These are phyloP conservation scores for Logfia minima DNA, from an alignment of 129 eudicot genomes.

Conservation along the genomic window DNA sequence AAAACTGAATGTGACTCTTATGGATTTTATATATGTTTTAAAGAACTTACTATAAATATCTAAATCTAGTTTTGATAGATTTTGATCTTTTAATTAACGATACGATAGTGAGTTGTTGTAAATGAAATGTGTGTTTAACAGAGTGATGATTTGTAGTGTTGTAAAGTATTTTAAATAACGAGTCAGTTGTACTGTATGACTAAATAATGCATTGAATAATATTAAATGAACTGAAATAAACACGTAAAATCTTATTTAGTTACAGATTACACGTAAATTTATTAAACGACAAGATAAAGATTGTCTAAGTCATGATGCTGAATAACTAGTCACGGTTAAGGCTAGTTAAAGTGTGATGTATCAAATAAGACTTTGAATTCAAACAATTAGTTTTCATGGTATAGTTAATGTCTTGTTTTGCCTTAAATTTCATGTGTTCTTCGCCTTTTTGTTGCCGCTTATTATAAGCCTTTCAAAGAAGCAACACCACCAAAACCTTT, in stretches of 20 bases:
- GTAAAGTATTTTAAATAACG: too few species aligned
- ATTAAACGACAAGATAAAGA: background rate
- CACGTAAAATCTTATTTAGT: background rate
- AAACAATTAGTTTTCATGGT: slow-evolving; percentile 8
- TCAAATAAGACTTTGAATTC: background rate
- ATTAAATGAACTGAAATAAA: background rate
- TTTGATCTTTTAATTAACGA: too few species aligned
- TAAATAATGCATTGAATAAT: too few species aligned
- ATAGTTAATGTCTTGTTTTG: background rate
- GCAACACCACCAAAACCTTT: background rate
- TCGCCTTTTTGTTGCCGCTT: background rate
- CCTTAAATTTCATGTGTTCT: slow-evolving; percentile 18
- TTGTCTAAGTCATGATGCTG: background rate
- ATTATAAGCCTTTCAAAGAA: background rate
- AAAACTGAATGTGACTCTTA: background rate
- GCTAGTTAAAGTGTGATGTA: slow-evolving; percentile 3
- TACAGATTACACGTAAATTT: too few species aligned
- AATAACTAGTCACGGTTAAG: background rate
- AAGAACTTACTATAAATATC: too few species aligned
- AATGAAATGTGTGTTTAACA: too few species aligned
- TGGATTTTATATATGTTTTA: background rate
- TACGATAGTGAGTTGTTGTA: too few species aligned
- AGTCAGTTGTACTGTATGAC: too few species aligned
- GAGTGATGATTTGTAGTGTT: too few species aligned
- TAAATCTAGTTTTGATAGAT: too few species aligned